Evolutionary conservation across 2,329 filamentous ascomycete species (phyloP).

Genomic region (Aphanocladium album): DNA sequence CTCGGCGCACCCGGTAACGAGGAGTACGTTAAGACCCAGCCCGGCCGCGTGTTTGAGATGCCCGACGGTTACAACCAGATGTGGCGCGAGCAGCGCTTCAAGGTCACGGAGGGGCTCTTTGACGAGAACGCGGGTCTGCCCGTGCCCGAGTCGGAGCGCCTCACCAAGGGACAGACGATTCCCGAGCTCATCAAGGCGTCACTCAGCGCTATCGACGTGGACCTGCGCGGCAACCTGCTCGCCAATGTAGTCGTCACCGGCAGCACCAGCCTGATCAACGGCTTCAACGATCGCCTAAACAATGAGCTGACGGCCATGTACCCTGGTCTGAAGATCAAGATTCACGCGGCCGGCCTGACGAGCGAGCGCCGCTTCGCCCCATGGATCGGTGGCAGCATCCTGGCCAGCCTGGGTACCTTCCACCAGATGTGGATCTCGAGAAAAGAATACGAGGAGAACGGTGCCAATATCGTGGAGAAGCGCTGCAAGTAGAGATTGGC

Average conservation of each 20-base stretch:
- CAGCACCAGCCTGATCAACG: slow-evolving; percentile 79
- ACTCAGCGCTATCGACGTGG: slow-evolving; percentile 77
- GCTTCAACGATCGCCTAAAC: slow-evolving; percentile 86
- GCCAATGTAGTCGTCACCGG: slow-evolving; percentile 91
- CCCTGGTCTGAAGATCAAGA: slow-evolving; percentile 79
- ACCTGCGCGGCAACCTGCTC: slow-evolving; percentile 76
- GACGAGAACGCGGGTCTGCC: slow-evolving; percentile 72
- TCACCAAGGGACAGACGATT: slow-evolving; percentile 71
- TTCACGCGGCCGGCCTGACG: slow-evolving; percentile 80
- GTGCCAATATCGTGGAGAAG: slow-evolving; percentile 86
- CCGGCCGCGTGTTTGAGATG: slow-evolving; percentile 90
- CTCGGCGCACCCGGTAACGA: slow-evolving; percentile 64
- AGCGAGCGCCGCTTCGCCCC: slow-evolving; percentile 87
- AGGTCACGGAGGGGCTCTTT: slow-evolving; percentile 83
- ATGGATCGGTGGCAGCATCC: slow-evolving; percentile 95
- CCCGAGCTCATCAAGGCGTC: slow-evolving; percentile 75
- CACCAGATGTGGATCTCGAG: slow-evolving; percentile 99
- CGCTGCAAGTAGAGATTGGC: slow-evolving; percentile 69
- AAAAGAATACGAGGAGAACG: slow-evolving; percentile 97
- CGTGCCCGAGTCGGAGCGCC: slow-evolving; percentile 37
- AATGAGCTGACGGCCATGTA: slow-evolving; percentile 76
- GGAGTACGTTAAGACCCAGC: slow-evolving; percentile 66
- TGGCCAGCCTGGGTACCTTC: slow-evolving; percentile 93
- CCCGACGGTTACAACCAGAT: slow-evolving; percentile 95
- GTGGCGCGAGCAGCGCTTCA: slow-evolving; percentile 84